A percentile compares a stretch with the other conserved stretches of the same genome.
Evolutionary conservation across 2,329 filamentous ascomycete species (phyloP).

Genomic region (Amylocarpus encephaloides): DNA sequence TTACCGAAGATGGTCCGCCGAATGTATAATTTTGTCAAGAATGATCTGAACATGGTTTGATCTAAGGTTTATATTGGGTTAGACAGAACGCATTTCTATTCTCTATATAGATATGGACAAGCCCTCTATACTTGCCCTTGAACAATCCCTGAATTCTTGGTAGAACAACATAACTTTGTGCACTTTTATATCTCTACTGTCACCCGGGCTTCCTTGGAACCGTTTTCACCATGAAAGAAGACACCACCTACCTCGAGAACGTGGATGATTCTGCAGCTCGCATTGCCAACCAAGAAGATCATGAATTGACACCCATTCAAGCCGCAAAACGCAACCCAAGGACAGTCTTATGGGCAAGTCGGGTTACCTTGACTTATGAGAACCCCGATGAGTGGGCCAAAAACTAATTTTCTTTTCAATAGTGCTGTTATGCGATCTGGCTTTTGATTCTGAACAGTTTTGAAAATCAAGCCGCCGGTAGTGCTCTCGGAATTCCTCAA

Average conservation of each 20-base stretch:
- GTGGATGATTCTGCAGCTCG: conserved; percentile 1
- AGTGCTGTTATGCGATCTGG: conserved; percentile 38
- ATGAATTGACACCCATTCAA: conserved; percentile 7
- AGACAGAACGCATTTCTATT: no score
- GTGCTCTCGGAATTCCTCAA: conserved; percentile 38
- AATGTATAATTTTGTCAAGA: no score
- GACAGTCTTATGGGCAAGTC: not conserved
- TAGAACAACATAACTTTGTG: no score
- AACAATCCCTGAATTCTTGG: no score
- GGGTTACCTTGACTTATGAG: no score
- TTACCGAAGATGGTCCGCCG: no score
- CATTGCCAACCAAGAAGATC: conserved; percentile 13
- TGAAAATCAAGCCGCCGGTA: conserved; percentile 38
- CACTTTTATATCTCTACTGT: no score
- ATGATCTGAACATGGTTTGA: not conserved
- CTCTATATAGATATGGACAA: no score
- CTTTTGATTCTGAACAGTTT: conserved; percentile 36
- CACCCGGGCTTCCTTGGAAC: not conserved
- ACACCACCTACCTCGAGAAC: conserved; percentile 4
- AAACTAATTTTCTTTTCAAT: conserved; percentile 15
- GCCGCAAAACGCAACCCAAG: conserved; percentile 7
- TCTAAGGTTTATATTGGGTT: not conserved
- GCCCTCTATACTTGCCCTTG: no score
- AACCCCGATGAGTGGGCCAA: no score
- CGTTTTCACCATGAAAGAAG: not conserved